phyloP scores from a whole-genome alignment of 2,329 filamentous ascomycete species.

The Cordyceps fumosorosea region DNA sequence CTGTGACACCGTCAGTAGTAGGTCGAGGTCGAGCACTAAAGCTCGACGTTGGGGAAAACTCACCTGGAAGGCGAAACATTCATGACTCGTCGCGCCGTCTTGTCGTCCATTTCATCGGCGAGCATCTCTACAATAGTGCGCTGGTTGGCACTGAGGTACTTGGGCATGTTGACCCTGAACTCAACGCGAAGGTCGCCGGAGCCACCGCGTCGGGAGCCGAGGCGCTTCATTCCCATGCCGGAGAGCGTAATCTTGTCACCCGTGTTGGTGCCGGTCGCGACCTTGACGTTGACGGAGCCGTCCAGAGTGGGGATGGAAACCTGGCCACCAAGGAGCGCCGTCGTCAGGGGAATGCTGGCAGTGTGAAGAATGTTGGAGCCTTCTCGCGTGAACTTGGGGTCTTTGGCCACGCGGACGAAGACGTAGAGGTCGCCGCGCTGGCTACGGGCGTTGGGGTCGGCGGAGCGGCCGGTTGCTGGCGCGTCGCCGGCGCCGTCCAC shows the following conservation, averaged over 20 bases:
- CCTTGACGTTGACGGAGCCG: conserved; percentile 82
- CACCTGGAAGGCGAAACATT: conserved; percentile 47
- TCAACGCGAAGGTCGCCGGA: conserved; percentile 86
- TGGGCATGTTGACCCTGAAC: conserved; percentile 92
- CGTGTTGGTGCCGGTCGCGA: conserved; percentile 84
- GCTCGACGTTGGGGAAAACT: not conserved
- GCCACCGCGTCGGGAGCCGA: conserved; percentile 59
- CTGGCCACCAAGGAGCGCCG: conserved; percentile 85
- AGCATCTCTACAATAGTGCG: conserved; percentile 91
- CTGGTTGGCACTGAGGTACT: conserved; percentile 87
- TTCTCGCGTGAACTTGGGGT: conserved; percentile 79
- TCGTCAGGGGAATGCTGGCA: conserved; percentile 84
- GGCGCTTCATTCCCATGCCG: conserved; percentile 90
- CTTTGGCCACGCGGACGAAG: conserved; percentile 79
- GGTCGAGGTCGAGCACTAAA: not conserved
- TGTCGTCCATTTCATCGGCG: conserved; percentile 91
- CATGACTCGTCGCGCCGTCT: conserved; percentile 88
- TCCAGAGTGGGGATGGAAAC: conserved; percentile 85
- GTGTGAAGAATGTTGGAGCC: conserved; percentile 92
- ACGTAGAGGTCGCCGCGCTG: conserved; percentile 86
- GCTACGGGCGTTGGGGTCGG: conserved; percentile 56
- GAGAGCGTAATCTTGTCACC: conserved; percentile 84
- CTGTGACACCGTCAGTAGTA: not conserved
- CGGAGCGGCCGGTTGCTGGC: conserved; percentile 65
- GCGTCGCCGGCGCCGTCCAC: conserved; percentile 84